These are phyloP conservation scores for Solanum commersonii DNA, from an alignment of 257 asterid species.

Conservation along the genomic window DNA sequence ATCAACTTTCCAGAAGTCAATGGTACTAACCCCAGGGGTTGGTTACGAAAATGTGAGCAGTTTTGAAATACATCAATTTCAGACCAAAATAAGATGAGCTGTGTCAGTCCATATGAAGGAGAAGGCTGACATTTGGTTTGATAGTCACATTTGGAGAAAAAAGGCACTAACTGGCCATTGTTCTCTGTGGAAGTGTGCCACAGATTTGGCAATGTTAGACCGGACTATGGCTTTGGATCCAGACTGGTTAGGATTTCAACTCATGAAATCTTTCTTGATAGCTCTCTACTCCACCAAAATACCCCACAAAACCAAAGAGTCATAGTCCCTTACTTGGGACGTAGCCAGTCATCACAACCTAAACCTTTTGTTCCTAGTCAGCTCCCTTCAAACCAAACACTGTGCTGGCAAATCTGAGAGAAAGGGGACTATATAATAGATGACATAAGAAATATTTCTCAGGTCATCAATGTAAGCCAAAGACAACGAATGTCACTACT, in stretches of 20 bases:
- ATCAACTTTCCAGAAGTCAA: not conserved
- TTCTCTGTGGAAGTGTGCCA: not conserved
- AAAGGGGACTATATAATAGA: not conserved
- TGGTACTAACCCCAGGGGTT: not conserved
- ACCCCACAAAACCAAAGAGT: not conserved
- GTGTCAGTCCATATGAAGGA: not conserved
- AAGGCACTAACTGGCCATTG: not conserved
- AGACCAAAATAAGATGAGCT: not conserved
- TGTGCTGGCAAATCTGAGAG: not conserved
- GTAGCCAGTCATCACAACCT: not conserved
- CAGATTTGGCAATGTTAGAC: not conserved
- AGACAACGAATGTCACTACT: not conserved
- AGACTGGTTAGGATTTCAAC: too few relatives aligned
- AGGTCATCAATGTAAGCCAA: not conserved
- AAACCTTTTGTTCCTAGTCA: not conserved
- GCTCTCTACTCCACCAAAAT: not conserved
- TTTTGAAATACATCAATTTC: not conserved
- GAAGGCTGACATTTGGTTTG: not conserved
- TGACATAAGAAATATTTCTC: not conserved
- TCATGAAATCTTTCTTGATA: too few relatives aligned
- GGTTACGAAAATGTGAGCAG: not conserved
- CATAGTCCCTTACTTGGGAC: not conserved
- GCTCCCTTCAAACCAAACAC: not conserved
- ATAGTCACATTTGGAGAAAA: not conserved
- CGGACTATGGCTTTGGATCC: too few relatives aligned